Percentiles rank a stretch among this genome's conserved stretches.
phyloP scores from a whole-genome alignment of 208 protist species.

The Crithidia sp. region DNA sequence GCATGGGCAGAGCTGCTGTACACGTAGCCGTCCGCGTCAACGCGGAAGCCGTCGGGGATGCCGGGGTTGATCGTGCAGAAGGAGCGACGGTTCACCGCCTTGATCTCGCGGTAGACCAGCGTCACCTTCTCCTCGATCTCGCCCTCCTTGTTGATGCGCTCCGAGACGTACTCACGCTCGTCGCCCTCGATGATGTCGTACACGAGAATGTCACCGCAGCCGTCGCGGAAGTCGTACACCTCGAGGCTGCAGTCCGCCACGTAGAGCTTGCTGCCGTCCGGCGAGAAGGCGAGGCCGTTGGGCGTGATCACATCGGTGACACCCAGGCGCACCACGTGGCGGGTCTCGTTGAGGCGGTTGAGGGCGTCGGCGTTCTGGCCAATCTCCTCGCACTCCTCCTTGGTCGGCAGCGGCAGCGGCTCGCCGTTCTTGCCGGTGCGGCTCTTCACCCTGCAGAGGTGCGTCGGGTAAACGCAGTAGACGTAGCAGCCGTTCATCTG shows the following conservation, averaged over 20 bases:
- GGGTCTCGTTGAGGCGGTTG: constrained; percentile 22
- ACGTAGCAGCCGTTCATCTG: constrained; percentile 35
- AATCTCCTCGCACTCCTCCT: constrained; percentile 15
- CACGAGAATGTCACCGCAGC: constrained; percentile 20
- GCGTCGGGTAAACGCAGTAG: constrained; percentile 25
- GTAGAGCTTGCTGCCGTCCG: constrained; percentile 34
- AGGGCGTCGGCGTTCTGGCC: constrained; percentile 18
- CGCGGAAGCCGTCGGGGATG: constrained; percentile 36
- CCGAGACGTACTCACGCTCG: constrained; percentile 20
- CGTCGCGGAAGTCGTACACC: constrained; percentile 21
- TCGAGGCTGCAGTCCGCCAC: constrained; percentile 32
- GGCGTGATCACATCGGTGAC: constrained; percentile 21
- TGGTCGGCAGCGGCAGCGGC: constrained; percentile 26
- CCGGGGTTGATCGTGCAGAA: constrained; percentile 30
- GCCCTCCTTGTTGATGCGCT: constrained; percentile 32
- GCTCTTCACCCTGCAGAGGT: constrained; percentile 24
- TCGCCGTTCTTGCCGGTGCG: constrained; percentile 21
- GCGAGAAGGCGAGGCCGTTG: constrained; percentile 39
- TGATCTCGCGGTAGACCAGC: constrained; percentile 27
- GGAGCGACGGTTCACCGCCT: constrained; percentile 28
- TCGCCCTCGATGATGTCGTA: constrained; percentile 34
- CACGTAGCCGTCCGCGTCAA: constrained; percentile 36
- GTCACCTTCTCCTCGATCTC: constrained; percentile 23
- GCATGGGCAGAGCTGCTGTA: constrained; percentile 35
- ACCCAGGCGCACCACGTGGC: constrained; percentile 18